These are phyloP conservation scores for Blepharisma japonicum DNA, from an alignment of 73 alveolate species.

Conservation along the genomic window DNA sequence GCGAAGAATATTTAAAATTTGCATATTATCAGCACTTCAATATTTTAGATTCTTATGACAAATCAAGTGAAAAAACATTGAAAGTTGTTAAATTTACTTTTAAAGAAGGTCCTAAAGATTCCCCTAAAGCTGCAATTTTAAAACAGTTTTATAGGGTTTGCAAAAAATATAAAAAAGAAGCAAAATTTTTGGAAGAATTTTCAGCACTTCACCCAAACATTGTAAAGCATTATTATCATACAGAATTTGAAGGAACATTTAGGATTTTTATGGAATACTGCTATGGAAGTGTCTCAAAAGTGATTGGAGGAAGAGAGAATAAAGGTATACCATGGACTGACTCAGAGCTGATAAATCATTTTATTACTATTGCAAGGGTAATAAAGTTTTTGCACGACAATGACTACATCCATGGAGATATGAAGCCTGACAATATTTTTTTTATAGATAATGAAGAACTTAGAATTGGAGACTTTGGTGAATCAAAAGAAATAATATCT, in stretches of 20 bases:
- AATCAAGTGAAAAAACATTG: too few species aligned
- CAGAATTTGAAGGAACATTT: neutral
- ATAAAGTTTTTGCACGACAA: neutral
- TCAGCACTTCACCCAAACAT: too few species aligned
- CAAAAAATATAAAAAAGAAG: too few species aligned
- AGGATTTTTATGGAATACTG: neutral
- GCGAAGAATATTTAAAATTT: too few species aligned
- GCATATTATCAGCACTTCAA: too few species aligned
- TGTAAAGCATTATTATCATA: too few species aligned
- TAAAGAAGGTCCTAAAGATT: too few species aligned
- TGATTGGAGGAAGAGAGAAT: neutral
- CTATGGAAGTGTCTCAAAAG: neutral
- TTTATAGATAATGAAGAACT: neutral
- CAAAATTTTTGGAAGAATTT: too few species aligned
- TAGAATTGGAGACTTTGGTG: neutral
- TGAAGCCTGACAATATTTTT: slow-evolving; percentile 8
- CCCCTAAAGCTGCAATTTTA: too few species aligned
- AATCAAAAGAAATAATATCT: neutral
- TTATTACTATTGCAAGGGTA: neutral
- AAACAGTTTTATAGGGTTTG: too few species aligned
- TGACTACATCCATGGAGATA: neutral
- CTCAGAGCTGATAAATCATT: neutral
- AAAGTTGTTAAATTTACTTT: too few species aligned
- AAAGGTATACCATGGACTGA: neutral
- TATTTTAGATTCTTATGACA: too few species aligned